A percentile compares a stretch with the other conserved stretches of the same genome.
phyloP scores from a whole-genome alignment of 257 asterid genomes.

The Solanum medicagineum region DNA sequence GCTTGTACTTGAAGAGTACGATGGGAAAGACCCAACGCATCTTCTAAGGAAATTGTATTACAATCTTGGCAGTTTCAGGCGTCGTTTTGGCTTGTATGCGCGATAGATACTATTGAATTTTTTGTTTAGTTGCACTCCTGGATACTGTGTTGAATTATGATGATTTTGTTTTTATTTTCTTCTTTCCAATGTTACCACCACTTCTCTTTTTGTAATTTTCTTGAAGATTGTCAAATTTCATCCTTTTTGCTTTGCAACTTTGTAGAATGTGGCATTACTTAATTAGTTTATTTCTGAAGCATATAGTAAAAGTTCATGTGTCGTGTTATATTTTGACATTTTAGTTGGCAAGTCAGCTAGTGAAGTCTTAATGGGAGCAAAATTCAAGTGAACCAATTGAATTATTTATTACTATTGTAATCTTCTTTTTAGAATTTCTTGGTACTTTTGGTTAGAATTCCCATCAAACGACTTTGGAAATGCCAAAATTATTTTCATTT shows the following conservation, averaged over 20 bases:
- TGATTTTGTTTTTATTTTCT: background rate
- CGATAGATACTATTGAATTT: background rate
- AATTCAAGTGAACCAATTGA: no score
- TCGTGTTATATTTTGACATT: background rate
- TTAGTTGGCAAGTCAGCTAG: no score
- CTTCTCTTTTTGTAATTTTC: background rate
- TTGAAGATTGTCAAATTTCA: background rate
- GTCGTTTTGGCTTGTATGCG: background rate
- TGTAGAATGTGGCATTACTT: background rate
- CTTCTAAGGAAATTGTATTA: background rate
- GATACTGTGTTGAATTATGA: background rate
- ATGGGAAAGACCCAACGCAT: slow-evolving; percentile 7
- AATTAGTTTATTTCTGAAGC: background rate
- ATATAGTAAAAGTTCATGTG: background rate
- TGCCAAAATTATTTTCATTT: no score
- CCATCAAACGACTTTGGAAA: no score
- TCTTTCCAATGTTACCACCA: background rate
- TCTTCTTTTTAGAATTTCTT: no score
- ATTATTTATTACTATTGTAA: no score
- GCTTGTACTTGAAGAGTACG: slow-evolving; percentile 5
- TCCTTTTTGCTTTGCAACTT: background rate
- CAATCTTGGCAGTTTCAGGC: background rate
- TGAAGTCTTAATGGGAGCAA: no score
- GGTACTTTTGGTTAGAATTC: no score
- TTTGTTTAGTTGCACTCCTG: background rate